Evolutionary conservation across 2,329 filamentous ascomycete genomes (phyloP), one percentile per base, ranked within the genome.

Genomic region (Colletotrichum lini): DNA sequence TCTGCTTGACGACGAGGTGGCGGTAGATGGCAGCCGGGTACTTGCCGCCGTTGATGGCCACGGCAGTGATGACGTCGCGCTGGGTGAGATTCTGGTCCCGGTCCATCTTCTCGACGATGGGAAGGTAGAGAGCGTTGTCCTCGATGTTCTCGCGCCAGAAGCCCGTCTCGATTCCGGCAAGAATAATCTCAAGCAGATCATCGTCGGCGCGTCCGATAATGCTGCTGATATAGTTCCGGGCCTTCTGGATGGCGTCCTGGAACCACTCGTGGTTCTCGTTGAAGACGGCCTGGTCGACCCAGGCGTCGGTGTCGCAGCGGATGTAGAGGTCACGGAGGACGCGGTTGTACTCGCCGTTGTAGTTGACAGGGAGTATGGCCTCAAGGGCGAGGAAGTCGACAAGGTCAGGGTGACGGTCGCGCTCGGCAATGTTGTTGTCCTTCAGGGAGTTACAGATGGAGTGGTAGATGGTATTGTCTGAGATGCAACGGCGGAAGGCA

Each of bases 311-410:
- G 30, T 72, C 26, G 42, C 65, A 73, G 8, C 61, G 65, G 30
- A 70, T 21, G 42, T 58, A 72, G 21, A 69, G 65, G 35, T 66
- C 69, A 9, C 53, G 47, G 9, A 73, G 70, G n/a, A 65, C 56
- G 13, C 63, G 66, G 61, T 72, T 72, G 70, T 73, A 73, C n/a
- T 71, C 49, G 52, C 60, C 65, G 21, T 54, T 59, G 44, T 72
- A 73, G 57, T 72, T 68, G 35, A 72, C 72, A 9, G 72, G 61
- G 1, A 66, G 13, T 21, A 73, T 72, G n/a, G 70, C 72, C 61
- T 72, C 70, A 0, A 73, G 70, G 13, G 72, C 72, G 26, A 73
- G 47, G 16, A 70, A 73, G 42, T 73, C 72, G 42, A 70, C 72
- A 5, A 73, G 49, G 15, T 72, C 70, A 10, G 72, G 72, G 12